phyloP scores from a whole-genome alignment of 2,329 filamentous ascomycete genomes.

The Thielaviopsis euricoi region DNA sequence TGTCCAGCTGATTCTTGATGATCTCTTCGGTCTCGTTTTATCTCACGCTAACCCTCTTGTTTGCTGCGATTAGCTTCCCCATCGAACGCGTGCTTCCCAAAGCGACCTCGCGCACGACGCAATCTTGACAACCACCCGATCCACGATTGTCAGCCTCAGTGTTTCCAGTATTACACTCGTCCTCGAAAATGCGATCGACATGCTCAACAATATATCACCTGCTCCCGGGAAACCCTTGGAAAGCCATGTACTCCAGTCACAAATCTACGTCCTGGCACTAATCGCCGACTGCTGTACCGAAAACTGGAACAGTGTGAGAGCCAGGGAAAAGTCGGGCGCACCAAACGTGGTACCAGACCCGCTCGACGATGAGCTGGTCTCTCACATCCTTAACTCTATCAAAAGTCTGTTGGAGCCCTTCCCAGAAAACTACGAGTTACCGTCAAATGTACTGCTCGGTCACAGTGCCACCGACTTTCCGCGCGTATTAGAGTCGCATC shows the following conservation, averaged over 20 bases:
- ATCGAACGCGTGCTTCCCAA: slow-evolving; percentile 41
- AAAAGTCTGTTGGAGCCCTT: slow-evolving; percentile 42
- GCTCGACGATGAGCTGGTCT: slow-evolving; percentile 34
- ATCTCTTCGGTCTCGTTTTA: not conserved
- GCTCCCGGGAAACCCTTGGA: slow-evolving; percentile 32
- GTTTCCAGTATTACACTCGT: slow-evolving; percentile 34
- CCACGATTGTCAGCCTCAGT: slow-evolving; percentile 45
- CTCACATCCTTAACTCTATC: slow-evolving; percentile 36
- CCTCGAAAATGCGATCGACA: slow-evolving; percentile 37
- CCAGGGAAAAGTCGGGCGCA: slow-evolving; percentile 11
- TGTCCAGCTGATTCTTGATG: slow-evolving; percentile 11
- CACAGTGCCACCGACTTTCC: slow-evolving; percentile 8
- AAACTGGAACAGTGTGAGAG: slow-evolving; percentile 35
- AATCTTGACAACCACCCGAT: slow-evolving; percentile 41
- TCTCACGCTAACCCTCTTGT: not conserved
- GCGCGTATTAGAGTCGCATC: slow-evolving; percentile 4
- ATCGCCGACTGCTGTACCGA: slow-evolving; percentile 48
- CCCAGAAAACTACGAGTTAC: slow-evolving; percentile 38
- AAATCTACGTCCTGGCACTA: slow-evolving; percentile 46
- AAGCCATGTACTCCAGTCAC: slow-evolving; percentile 43
- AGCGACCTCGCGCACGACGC: slow-evolving; percentile 44
- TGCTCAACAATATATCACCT: slow-evolving; percentile 41
- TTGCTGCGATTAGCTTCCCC: slow-evolving; percentile 38
- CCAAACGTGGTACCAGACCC: slow-evolving; percentile 19
- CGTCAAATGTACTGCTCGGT: slow-evolving; percentile 38